phyloP scores from a whole-genome alignment of 2,329 filamentous ascomycete species.

The Monosporascus sp. region DNA sequence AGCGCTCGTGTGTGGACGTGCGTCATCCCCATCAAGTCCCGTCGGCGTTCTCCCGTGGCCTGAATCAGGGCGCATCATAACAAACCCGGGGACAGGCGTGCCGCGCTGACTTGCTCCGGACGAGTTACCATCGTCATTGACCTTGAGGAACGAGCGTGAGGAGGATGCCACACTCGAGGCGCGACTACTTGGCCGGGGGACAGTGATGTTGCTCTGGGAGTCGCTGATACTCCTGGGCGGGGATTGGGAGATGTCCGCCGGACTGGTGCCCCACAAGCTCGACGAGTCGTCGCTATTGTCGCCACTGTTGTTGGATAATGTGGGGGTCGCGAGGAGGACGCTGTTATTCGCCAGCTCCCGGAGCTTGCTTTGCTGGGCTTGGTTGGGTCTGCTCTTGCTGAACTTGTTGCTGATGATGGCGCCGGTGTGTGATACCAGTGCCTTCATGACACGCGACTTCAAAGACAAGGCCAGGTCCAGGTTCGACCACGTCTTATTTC shows the following conservation, averaged over 20 bases:
- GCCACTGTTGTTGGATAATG: constrained; percentile 32
- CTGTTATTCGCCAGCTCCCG: constrained; percentile 80
- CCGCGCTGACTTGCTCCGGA: constrained; percentile 15
- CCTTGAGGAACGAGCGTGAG: constrained; percentile 30
- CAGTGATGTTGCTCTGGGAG: constrained; percentile 43
- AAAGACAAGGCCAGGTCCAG: constrained; percentile 86
- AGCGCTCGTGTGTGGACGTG: constrained; percentile 22
- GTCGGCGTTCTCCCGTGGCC: constrained; percentile 15
- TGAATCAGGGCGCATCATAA: constrained; percentile 28
- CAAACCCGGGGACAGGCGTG: constrained; percentile 22
- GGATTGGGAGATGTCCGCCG: constrained; percentile 54
- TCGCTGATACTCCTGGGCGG: constrained; percentile 49
- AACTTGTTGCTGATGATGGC: constrained; percentile 98
- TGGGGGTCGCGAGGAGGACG: constrained; percentile 51
- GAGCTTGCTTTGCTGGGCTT: constrained; percentile 70
- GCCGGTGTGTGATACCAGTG: constrained; percentile 89
- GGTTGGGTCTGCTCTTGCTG: constrained; percentile 77
- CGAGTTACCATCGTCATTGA: constrained; percentile 14
- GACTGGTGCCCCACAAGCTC: constrained; percentile 47
- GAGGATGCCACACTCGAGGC: constrained; percentile 46
- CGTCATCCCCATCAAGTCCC: constrained; percentile 20
- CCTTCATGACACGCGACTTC: constrained; percentile 91
- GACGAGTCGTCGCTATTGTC: constrained; percentile 54
- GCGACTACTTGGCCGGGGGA: constrained; percentile 41
- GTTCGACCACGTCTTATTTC: constrained; percentile 99